Percentiles rank a stretch among this genome's conserved stretches.
phyloP scores from a whole-genome alignment of 352 stramenopile genomes.

The Phytopythium ostracodes region DNA sequence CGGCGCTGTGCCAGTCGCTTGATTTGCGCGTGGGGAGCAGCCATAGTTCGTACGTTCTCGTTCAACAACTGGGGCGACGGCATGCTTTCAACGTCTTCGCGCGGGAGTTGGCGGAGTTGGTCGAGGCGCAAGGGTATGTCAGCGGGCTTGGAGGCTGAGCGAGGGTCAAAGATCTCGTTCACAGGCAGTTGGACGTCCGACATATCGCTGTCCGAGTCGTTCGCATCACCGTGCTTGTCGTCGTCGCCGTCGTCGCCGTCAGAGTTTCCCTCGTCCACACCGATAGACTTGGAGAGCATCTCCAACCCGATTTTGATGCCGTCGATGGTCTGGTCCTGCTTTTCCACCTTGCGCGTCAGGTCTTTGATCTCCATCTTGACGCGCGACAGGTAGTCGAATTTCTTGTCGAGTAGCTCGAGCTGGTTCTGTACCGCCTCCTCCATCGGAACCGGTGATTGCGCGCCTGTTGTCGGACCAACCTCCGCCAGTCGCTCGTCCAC shows the following conservation, averaged over 20 bases:
- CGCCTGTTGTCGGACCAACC: not conserved
- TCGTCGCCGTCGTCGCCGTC: conserved; percentile 25
- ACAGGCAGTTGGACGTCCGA: conserved; percentile 5
- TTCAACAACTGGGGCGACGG: not conserved
- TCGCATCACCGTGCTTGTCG: not conserved
- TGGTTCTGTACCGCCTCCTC: conserved; percentile 43
- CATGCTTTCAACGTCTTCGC: not conserved
- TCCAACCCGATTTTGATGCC: conserved; percentile 55
- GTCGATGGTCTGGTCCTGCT: conserved; percentile 56
- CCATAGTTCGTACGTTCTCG: conserved; percentile 5
- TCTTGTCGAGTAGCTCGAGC: conserved; percentile 63
- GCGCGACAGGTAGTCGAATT: conserved; percentile 64
- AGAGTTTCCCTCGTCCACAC: conserved; percentile 56
- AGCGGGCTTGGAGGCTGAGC: not conserved
- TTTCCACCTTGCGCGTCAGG: conserved; percentile 42
- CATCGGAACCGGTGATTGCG: conserved; percentile 20
- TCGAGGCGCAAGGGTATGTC: not conserved
- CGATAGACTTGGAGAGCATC: conserved; percentile 59
- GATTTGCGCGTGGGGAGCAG: not conserved
- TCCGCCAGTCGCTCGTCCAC: conserved; percentile 18
- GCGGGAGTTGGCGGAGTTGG: not conserved
- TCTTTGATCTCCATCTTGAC: conserved; percentile 80
- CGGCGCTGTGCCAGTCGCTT: not conserved
- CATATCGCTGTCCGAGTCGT: conserved; percentile 9
- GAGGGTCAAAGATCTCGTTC: not conserved